These are phyloP conservation scores for Quercus engelmannii DNA, from an alignment of 306 rosid species.

Conservation along the genomic window DNA sequence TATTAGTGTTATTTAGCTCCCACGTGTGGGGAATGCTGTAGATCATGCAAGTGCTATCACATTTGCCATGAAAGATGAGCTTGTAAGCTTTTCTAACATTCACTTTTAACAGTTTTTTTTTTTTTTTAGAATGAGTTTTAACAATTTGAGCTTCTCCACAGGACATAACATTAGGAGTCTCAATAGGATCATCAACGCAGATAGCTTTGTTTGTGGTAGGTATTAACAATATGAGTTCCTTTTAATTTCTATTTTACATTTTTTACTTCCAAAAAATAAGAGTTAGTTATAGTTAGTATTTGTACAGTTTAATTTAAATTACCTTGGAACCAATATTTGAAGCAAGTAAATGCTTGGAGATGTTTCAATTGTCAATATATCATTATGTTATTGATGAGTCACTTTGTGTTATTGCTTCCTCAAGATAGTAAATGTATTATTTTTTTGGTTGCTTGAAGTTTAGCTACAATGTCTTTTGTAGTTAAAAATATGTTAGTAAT, in stretches of 20 bases:
- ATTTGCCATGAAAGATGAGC: slow-evolving; percentile 91
- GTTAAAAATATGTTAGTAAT: not conserved
- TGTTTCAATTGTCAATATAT: not conserved
- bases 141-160: slow-evolving; percentile 30
- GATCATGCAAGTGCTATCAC: slow-evolving; percentile 88
- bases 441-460: not conserved
- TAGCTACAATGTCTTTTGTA: not conserved
- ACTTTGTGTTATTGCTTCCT: not conserved
- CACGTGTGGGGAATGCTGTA: slow-evolving; percentile 83
- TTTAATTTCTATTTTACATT: not conserved
- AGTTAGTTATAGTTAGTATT: not conserved
- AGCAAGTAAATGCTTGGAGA: not conserved
- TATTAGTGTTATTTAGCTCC: slow-evolving; percentile 81
- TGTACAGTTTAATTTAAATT: not conserved
- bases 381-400: not conserved
- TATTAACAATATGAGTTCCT: not conserved
- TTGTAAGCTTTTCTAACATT: slow-evolving; percentile 42
- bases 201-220: slow-evolving; percentile 82
- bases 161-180: slow-evolving; percentile 84
- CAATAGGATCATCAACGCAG: slow-evolving; percentile 81
- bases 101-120: not conserved
- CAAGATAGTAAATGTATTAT: not conserved
- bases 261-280: not conserved
- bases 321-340: too few species aligned
- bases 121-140: not conserved